A percentile compares a stretch with the other conserved stretches of the same genome.
Conservation (phyloP, 208 protist species). For the Trypanosomatidae sp. region DNA sequence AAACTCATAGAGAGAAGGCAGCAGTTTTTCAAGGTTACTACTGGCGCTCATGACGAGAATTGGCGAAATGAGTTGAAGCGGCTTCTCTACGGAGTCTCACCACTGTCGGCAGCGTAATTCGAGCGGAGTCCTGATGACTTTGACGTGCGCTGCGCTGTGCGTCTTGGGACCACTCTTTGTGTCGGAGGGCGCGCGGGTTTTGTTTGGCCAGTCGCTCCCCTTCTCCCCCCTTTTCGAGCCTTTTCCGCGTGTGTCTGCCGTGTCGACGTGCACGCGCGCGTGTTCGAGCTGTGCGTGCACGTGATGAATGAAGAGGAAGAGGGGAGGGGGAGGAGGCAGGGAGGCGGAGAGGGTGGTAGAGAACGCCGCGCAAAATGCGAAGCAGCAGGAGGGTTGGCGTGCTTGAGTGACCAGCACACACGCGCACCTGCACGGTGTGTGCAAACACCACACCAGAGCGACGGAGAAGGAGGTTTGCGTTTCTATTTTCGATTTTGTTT, state of each 20-base stretch:
- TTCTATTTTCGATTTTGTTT: neutral
- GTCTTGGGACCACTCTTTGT: neutral
- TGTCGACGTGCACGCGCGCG: neutral
- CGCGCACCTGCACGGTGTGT: neutral
- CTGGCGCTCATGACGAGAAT: conserved; percentile 15
- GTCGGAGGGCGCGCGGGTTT: neutral
- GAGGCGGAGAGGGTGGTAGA: neutral
- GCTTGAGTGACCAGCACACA: neutral
- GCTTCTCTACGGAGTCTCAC: neutral
- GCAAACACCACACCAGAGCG: neutral
- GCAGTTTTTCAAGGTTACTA: conserved; percentile 35
- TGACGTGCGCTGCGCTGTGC: neutral
- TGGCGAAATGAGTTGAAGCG: neutral
- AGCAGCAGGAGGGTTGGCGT: neutral
- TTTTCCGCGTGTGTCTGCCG: neutral
- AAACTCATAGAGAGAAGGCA: conserved; percentile 46
- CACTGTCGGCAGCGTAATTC: neutral
- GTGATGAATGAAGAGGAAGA: neutral
- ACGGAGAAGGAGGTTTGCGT: neutral
- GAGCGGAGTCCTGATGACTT: neutral
- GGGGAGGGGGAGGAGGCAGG: neutral
- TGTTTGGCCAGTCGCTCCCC: neutral
- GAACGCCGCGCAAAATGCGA: neutral
- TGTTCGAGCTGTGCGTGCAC: neutral
- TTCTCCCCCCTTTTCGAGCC: neutral